Base-by-base conservation (phyloP, 192 early-diverging fungal genomes). In the Coemansia sp. region DNA sequence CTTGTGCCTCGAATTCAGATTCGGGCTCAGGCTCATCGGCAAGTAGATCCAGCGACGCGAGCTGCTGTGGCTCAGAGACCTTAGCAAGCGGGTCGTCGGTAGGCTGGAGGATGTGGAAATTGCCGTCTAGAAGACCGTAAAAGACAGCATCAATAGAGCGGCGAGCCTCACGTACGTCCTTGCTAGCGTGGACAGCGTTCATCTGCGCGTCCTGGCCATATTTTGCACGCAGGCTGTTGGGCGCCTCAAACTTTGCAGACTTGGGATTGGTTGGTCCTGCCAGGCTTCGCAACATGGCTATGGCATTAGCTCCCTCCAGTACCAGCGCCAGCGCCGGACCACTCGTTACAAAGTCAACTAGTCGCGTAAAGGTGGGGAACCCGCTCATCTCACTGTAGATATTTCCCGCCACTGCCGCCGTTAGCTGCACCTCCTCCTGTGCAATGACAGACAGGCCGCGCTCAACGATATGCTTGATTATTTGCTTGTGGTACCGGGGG, bases 171-270 rank as follows among this genome's bases (percentile, higher is more conserved):
- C n/a, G 21, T 24, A 43, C 0, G 53, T 79, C 76, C 59, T 79
- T 79, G 55, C 83, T 85, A 3, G 81, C 86, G 66, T 87, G 86
- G 10, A 86, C 76, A 0, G 85, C 85, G 61, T 87, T 87, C 66
- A 62, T 73, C 66, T 84, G 82, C 45, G 77, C 83, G 31, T 68
- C 69, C 8, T 68, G 61, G 59, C 86, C 86, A 69, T 67, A 86
- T 59, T 66, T 71, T 16, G 85, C 85, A 13, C 86, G 77, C 36
- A 87, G 64, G 38, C 83, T 83, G 65, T 79, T 71, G 55, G 78
- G 84, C 28, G 62, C 72, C 37, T 76, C 65, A 9, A 76, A 63
- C 38, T 63, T 68, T 26, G 83, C 85, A 13, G 70, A 66, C 33
- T 59, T 62, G 3, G 83, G 78, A 50, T 86, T 74, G 24, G 82